Percentiles rank a stretch among this genome's conserved stretches.
phyloP scores from a whole-genome alignment of 2,329 filamentous ascomycete genomes.

The Phaeosphaeriaceae sp. region DNA sequence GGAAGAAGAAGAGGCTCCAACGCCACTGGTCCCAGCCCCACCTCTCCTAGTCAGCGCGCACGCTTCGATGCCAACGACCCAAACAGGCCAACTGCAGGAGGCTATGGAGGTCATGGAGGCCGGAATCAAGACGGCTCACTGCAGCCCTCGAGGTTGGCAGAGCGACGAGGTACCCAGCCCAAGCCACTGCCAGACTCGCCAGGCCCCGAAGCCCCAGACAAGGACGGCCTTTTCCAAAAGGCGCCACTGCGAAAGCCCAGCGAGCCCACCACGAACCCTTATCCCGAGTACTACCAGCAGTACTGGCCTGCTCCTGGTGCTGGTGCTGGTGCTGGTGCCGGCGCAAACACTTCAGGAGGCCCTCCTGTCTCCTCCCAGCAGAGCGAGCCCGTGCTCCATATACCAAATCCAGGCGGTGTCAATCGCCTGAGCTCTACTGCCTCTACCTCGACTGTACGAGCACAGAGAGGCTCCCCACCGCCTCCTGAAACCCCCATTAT shows the following conservation, averaged over 20 bases:
- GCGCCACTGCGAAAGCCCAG: slow-evolving; percentile 51
- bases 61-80: slow-evolving; percentile 57
- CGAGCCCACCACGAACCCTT: slow-evolving; percentile 45
- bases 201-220: slow-evolving; percentile 75
- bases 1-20: slow-evolving; percentile 40
- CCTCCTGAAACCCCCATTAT: slow-evolving; percentile 90
- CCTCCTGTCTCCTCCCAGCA: slow-evolving; percentile 14
- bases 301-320: slow-evolving; percentile 61
- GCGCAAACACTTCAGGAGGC: too few species aligned
- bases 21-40: slow-evolving; percentile 35
- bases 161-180: slow-evolving; percentile 80
- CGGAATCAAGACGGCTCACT: slow-evolving; percentile 40
- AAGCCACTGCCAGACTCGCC: slow-evolving; percentile 84
- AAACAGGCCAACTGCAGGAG: slow-evolving; percentile 54
- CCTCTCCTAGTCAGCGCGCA: slow-evolving; percentile 44
- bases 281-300: slow-evolving; percentile 64
- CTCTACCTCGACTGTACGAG: slow-evolving; percentile 90
- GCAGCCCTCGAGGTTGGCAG: slow-evolving; percentile 71
- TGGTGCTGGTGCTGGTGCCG: too few species aligned
- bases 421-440: slow-evolving; percentile 79
- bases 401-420: slow-evolving; percentile 61
- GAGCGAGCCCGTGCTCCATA: slow-evolving; percentile 52
- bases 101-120: slow-evolving; percentile 56
- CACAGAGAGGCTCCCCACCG: slow-evolving; percentile 89
- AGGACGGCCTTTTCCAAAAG: slow-evolving; percentile 80